These are phyloP conservation scores for Wickerhamiella sorbophila DNA, from an alignment of 805 yeast species.

Conservation along the genomic window DNA sequence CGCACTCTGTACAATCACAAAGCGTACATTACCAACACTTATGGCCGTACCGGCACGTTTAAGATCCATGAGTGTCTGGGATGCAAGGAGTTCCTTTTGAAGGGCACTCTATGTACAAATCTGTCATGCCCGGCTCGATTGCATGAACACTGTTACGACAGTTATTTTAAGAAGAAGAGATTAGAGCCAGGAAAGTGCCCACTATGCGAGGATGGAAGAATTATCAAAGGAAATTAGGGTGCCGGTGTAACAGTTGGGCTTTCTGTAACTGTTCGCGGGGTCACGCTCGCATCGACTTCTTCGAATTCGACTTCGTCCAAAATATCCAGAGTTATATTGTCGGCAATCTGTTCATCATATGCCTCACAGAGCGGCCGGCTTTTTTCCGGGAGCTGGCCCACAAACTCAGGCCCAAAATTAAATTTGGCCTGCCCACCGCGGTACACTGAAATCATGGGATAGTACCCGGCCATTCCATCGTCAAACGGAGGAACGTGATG, in stretches of 20 bases:
- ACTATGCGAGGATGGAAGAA: conserved; percentile 2
- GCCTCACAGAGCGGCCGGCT: conserved; percentile 44
- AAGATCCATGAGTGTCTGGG: conserved; percentile 11
- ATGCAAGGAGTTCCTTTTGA: conserved; percentile 11
- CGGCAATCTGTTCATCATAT: conserved; percentile 57
- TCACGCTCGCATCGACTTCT: conserved; percentile 9
- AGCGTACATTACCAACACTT: conserved; percentile 8
- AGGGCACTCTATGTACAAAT: conserved; percentile 12
- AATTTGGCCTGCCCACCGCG: conserved; percentile 62
- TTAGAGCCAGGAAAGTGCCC: conserved; percentile 7
- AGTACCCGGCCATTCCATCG: conserved; percentile 81
- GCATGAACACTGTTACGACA: conserved; percentile 12
- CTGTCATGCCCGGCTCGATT: conserved; percentile 8
- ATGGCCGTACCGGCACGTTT: conserved; percentile 3
- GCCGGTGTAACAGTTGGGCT: too few relatives aligned
- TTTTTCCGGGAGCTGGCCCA: conserved; percentile 11
- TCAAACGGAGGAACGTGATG: conserved; percentile 29
- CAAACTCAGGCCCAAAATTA: conserved; percentile 52
- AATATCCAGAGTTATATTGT: conserved; percentile 70
- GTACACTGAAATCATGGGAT: conserved; percentile 76
- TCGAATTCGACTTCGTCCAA: conserved; percentile 44
- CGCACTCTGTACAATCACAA: conserved; percentile 9
- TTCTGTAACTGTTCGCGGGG: too few relatives aligned
- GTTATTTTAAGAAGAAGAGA: conserved; percentile 5
- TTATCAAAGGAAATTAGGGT: too few relatives aligned